Base-by-base conservation (phyloP, 805 yeast species). In the Tetrapisispora fleetii region DNA sequence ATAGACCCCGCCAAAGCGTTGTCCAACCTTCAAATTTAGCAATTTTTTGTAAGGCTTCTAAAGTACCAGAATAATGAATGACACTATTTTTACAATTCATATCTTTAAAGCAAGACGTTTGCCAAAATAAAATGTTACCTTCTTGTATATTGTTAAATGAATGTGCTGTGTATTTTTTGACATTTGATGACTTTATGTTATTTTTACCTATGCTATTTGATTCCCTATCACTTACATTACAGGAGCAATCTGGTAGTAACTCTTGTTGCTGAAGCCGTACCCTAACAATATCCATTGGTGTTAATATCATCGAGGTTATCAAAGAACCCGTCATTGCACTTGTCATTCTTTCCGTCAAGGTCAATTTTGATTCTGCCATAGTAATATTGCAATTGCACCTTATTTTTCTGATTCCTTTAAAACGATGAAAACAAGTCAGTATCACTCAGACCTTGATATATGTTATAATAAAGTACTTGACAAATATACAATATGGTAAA, bases 1-100 rank as follows among this genome's bases (percentile, higher is more conserved):
- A 78, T 9, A 93, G 73, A 0, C 99, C 99, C 47, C 98, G 72
- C 91, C 96, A 93, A 17, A 93, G 70, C 0, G 96, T 82, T 1
- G 72, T 45, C 0, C 79, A 27, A 0, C 99, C 99, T 65, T 93
- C 99, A 24, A 76, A 71, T 30, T 73, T 66, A 3, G 80, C 75
- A 40, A 91, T 89, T 40, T 77, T 75, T 1, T 68, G 54, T 54
- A 91, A 72, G 0, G 96, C 93, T 37, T 85, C 84, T 60, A 79
- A 73, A 0, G 96, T 88, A 2, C 93, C 88, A 2, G 73, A 74
- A 48, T 85, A 62, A 46, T 58, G 57, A 17, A 59, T 55, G 14
- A 67, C 47, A 10, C 60, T 51, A 43, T 56, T 61, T 32, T 58
- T 59, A 50, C 70, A 66, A 22, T 56, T 52, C 19, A 66, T 46